These are phyloP conservation scores for Ceratobasidium sp. DNA, from an alignment of 1,284 basidiomycete genomes.

Conservation along the genomic window DNA sequence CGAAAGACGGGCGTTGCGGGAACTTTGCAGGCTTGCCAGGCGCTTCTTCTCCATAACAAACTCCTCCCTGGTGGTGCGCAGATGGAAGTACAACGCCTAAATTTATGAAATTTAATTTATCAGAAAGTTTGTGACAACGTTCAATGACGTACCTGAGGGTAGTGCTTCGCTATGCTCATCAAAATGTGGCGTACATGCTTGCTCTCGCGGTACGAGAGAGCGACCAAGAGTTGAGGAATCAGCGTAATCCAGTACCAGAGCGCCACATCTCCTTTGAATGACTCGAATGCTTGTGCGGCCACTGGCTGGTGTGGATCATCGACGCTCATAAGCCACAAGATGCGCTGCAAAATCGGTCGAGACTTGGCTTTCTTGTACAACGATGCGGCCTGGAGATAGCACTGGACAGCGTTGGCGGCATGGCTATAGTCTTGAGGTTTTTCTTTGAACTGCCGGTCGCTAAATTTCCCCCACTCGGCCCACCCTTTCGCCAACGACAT, in stretches of 20 bases:
- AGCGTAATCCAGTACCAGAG: constrained; percentile 99
- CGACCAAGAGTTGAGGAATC: constrained; percentile 95
- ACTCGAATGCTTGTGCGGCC: constrained; percentile 93
- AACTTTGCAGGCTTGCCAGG: constrained; percentile 49
- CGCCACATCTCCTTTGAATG: constrained; percentile 95
- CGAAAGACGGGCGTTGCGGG: constrained; percentile 53
- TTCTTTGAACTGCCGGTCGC: constrained; percentile 94
- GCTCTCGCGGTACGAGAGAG: constrained; percentile 91
- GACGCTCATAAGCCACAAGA: constrained; percentile 96
- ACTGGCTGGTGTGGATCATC: constrained; percentile 80
- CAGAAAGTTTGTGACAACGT: constrained; percentile 6
- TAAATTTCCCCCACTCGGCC: constrained; percentile 98
- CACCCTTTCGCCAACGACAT: constrained; percentile 96
- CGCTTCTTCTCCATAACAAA: constrained; percentile 60
- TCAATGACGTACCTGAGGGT: constrained; percentile 82
- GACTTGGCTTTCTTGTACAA: constrained; percentile 96
- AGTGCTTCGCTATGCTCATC: constrained; percentile 90
- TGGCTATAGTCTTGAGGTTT: constrained; percentile 77
- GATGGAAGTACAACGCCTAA: constrained; percentile 94
- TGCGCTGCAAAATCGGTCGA: constrained; percentile 89
- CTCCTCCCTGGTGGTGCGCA: constrained; percentile 94
- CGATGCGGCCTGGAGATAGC: constrained; percentile 97
- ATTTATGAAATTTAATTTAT: constrained; percentile 35
- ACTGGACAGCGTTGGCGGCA: constrained; percentile 94
- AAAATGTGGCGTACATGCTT: constrained; percentile 93